Conservation (phyloP, 2,329 filamentous ascomycete species). For the Cladobotryum mycophilum region DNA sequence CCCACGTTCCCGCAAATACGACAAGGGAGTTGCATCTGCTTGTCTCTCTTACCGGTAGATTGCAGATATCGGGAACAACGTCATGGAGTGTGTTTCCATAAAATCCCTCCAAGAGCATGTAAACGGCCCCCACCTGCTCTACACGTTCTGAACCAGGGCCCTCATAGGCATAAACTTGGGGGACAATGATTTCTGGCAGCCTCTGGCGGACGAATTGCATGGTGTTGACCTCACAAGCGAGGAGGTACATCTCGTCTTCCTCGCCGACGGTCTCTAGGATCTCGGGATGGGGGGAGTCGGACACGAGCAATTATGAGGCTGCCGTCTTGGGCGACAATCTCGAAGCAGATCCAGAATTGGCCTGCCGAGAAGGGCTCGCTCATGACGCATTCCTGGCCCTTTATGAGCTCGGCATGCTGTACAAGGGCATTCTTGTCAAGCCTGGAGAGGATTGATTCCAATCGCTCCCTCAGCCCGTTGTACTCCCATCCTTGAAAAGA, state of each 20-base stretch:
- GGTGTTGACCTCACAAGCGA: too few species aligned
- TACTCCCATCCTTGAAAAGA: conserved; percentile 16
- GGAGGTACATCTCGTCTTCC: too few species aligned
- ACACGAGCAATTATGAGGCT: too few species aligned
- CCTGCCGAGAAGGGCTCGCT: conserved; percentile 25
- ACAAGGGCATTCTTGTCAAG: conserved; percentile 16
- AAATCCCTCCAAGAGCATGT: conserved; percentile 23
- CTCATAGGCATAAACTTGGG: too few species aligned
- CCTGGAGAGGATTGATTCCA: conserved; percentile 8
- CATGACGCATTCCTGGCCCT: conserved; percentile 19
- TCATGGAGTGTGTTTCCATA: conserved; percentile 18
- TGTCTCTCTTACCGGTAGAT: conserved; percentile 12
- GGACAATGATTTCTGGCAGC: too few species aligned
- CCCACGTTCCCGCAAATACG: too few species aligned
- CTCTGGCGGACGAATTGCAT: too few species aligned
- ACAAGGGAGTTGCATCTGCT: too few species aligned
- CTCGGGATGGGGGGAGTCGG: too few species aligned
- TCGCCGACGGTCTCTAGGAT: too few species aligned
- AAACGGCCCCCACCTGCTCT: conserved; percentile 13
- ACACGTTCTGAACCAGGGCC: not conserved
- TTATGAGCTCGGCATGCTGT: conserved; percentile 17
- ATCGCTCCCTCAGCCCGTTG: conserved; percentile 17
- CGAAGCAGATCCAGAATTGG: conserved; percentile 22
- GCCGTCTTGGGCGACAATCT: conserved; percentile 8
- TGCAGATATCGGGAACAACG: conserved; percentile 14